Conservation (phyloP, 257 asterid genomes). For the Asclepias syriaca region DNA sequence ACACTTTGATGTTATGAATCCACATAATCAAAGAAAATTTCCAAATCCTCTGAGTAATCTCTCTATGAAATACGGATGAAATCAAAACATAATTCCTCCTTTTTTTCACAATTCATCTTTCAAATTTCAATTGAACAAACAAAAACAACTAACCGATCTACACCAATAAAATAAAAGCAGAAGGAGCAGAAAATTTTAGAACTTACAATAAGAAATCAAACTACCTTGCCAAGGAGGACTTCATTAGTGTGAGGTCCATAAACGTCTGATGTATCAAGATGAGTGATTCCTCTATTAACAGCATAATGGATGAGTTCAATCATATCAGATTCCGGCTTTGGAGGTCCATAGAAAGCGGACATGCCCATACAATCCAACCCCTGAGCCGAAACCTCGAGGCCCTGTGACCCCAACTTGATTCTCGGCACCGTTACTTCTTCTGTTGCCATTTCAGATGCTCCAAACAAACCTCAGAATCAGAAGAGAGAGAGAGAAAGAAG, state of each 20-base stretch:
- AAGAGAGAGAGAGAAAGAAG: not conserved
- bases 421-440: constrained; percentile 13
- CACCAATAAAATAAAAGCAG: not conserved
- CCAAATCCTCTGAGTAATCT: too few species aligned
- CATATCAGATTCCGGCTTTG: constrained; percentile 38
- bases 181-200: too few species aligned
- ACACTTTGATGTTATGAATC: too few species aligned
- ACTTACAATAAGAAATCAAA: not conserved
- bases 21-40: too few species aligned
- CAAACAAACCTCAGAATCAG: not conserved
- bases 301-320: constrained; percentile 28
- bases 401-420: constrained; percentile 32
- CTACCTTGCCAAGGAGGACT: constrained; percentile 29
- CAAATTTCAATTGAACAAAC: not conserved
- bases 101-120: not conserved
- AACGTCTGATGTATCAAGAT: constrained; percentile 31
- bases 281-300: constrained; percentile 24
- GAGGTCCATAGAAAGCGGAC: constrained; percentile 32
- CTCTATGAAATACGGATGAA: too few species aligned
- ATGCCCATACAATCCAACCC: constrained; percentile 37
- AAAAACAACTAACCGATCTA: not conserved
- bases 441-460: constrained; percentile 12
- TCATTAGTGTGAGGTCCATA: constrained; percentile 33
- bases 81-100: too few species aligned
- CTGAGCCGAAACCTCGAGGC: constrained; percentile 29